Base-by-base conservation (phyloP, 345 rosid genomes). In the Toxicodendron radicans region DNA sequence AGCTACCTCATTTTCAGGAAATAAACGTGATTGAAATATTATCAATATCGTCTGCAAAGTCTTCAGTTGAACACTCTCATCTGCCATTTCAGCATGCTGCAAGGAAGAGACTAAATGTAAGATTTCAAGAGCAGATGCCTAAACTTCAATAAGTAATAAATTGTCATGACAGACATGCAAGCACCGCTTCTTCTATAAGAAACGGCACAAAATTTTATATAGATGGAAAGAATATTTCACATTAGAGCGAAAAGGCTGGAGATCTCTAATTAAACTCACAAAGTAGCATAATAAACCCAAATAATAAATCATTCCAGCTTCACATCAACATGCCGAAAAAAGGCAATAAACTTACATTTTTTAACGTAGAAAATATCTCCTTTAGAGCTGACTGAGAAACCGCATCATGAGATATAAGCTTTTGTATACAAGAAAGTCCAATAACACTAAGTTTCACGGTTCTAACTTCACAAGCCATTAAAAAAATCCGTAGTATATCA, bases 81-180 rank as follows among this genome's bases (percentile, higher is more conserved):
- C 99, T 48, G 89, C 70, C 90, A 95, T 95, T 82, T 93, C 98
- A 56, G 96, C 88, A 87, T 95, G 99, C 99, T 95, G 93, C 86
- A 78, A 49, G 59, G 75, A 70, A 56, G 58, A 72, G 61, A 79
- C 75, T 75, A 20, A 1, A 65, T 10, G 49, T 66, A 66, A 86
- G 76, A 74, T 52, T 52, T 51, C 54, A 35, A 4, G n/a, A 27
- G 30, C 12, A 64, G 38, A 23, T 23, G 17, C 41, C 54, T 49
- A 20, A 20, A 56, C 54, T 46, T 43, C 32, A 54, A 17, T 11
- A 58, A 57, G 17, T 56, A 64, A n/a, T 33, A 48, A 48, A 43
- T 43, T 13, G 56, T 30, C 11, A 35, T 35, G 67, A 30, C 20
- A 30, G 58, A 4, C 0, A 58, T 46, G 14, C 52, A 58, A 45